Evolutionary conservation across 176 grass and related monocot genomes (phyloP), one percentile per base, ranked within the genome.

Genomic region (Puya raimondii): DNA sequence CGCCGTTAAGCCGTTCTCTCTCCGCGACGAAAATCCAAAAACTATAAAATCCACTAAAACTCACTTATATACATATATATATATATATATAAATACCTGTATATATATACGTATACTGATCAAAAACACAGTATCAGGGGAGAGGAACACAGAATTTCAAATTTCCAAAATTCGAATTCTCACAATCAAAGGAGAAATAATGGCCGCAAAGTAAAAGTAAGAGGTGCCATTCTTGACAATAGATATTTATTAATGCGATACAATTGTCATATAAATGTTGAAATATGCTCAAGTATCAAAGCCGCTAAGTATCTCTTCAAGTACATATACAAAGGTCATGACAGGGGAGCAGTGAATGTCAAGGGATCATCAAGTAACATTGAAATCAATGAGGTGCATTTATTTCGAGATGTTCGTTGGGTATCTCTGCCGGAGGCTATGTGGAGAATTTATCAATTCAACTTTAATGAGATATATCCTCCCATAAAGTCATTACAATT

Each of bases 211-310:
- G 47, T 52, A 10, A 18, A 13, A 64, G 57, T 79, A 1, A 2
- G 52, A 5, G 49, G 47, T 6, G 2, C 17, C 1, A n/a, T 49
- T 11, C 29, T 79, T 4, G 56, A 79, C 17, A 79, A 79, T 0
- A 64, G 21, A 53, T 79, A 66, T 13, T 23, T 65, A 10, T 12
- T 75, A 10, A 10, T 18, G 29, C 13, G 0, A 3, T 76, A 64
- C 23, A 82, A 81, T 15, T 81, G 79, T 10, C 72, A 81, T 47
- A 76, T 81, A 1, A 82, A 82, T 3, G 67, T 82, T 12, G 80
- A 82, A 2, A 16, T 70, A 15, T 82, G 67, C 25, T 66, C 66
- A 1, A 64, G 49, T 23, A 82, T 77, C n/a, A 53, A 67, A 64
- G 67, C 49, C 12, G 48, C 27, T 8, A 82, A 75, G 47, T 82